Evolutionary conservation across 2,329 filamentous ascomycete genomes (phyloP).

Genomic region (Fusarium sp.): DNA sequence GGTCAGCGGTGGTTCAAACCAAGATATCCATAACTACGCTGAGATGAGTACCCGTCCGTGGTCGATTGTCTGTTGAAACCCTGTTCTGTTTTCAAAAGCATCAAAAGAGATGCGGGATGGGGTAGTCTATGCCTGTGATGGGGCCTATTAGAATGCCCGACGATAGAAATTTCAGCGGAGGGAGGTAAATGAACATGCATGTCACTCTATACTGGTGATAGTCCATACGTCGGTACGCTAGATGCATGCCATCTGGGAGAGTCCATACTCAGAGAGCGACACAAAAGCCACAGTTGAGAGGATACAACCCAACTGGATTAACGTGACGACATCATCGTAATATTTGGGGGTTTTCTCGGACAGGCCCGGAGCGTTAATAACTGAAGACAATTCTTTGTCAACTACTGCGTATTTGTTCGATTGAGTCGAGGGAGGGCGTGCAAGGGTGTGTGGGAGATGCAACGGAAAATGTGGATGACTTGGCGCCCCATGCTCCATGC

Average conservation of each 20-base stretch:
- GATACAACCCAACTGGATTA: constrained; percentile 1
- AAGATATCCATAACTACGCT: background rate
- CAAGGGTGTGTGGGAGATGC: constrained; percentile 38
- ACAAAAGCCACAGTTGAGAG: constrained; percentile 1
- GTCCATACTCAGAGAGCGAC: background rate
- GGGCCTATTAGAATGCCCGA: constrained; percentile 11
- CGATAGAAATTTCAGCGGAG: constrained; percentile 19
- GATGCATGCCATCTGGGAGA: background rate
- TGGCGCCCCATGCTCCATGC: constrained; percentile 38
- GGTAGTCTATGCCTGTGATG: constrained; percentile 30
- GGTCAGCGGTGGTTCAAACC: background rate
- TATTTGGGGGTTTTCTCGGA: background rate
- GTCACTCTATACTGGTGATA: constrained; percentile 12
- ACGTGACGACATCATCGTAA: constrained; percentile 1
- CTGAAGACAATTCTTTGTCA: constrained; percentile 16
- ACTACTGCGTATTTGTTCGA: background rate
- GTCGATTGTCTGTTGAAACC: background rate
- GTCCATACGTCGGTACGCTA: background rate
- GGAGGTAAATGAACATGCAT: constrained; percentile 16
- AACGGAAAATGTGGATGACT: constrained; percentile 44
- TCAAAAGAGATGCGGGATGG: constrained; percentile 13
- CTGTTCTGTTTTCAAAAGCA: background rate
- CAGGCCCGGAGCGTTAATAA: constrained; percentile 12
- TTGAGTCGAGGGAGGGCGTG: constrained; percentile 39
- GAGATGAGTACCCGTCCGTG: background rate